A percentile compares a stretch with the other conserved stretches of the same genome.
Evolutionary conservation across 805 yeast genomes (phyloP).

Genomic region (Lipomyces orientalis): DNA sequence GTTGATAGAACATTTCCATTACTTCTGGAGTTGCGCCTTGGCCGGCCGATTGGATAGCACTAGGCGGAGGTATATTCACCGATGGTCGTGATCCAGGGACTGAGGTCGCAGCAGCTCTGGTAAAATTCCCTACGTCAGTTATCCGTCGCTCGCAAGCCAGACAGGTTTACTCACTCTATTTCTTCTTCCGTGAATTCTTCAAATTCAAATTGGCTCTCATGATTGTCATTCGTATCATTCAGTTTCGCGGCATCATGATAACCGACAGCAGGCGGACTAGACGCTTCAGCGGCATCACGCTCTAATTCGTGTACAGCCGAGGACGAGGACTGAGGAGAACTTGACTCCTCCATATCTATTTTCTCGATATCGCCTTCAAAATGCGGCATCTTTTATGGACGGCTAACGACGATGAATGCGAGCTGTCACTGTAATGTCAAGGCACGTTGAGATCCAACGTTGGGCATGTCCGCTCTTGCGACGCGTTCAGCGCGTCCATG

Average conservation of each 20-base stretch:
- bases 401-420: not conserved
- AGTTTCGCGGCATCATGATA: not conserved
- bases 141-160: not conserved
- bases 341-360: constrained; percentile 8
- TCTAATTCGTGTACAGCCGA: constrained; percentile 20
- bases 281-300: constrained; percentile 10
- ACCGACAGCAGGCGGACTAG: constrained; percentile 10
- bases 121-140: not conserved
- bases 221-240: constrained; percentile 8
- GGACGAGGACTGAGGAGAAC: constrained; percentile 30
- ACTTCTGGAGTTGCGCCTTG: constrained; percentile 47
- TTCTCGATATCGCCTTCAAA: constrained; percentile 19
- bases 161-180: not conserved
- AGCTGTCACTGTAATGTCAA: not conserved
- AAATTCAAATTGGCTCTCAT: constrained; percentile 1
- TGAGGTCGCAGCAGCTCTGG: not conserved
- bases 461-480: not conserved
- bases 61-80: not conserved
- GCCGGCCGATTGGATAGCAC: not conserved
- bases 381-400: constrained; percentile 22
- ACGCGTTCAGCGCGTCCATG: too few relatives aligned
- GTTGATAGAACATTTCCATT: constrained; percentile 72
- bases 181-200: not conserved
- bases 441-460: not conserved
- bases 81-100: not conserved